phyloP scores from a whole-genome alignment of 805 yeast genomes.

The Candida ascalaphidarum region DNA sequence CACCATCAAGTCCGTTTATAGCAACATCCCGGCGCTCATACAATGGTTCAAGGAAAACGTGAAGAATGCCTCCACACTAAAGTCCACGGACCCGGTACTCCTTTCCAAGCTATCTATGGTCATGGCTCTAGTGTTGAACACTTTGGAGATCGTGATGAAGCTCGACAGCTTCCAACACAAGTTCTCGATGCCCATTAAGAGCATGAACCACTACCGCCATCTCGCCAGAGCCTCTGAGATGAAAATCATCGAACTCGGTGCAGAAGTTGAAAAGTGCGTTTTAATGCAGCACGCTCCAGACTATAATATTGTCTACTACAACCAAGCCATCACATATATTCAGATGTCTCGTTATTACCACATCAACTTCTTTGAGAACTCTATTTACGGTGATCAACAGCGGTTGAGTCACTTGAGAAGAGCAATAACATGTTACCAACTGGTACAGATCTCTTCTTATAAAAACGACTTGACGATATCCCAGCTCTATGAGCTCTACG shows the following conservation, averaged over 20 bases:
- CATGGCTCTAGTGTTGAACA: conserved; percentile 16
- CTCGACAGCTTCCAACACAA: conserved; percentile 5
- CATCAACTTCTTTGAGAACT: conserved; percentile 1
- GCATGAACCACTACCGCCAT: conserved; percentile 12
- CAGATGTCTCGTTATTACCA: conserved; percentile 24
- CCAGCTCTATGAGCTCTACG: conserved; percentile 23
- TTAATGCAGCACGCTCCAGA: too few species aligned
- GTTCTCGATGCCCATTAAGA: conserved; percentile 9
- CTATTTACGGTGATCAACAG: conserved; percentile 18
- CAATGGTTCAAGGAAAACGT: too few species aligned
- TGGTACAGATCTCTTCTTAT: conserved; percentile 15
- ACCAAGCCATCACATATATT: conserved; percentile 16
- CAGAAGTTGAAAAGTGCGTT: conserved; percentile 14
- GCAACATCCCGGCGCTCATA: too few species aligned
- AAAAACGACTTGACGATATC: conserved; percentile 10
- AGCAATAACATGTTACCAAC: conserved; percentile 22
- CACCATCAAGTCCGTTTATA: too few species aligned
- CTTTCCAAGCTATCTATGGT: conserved; percentile 18
- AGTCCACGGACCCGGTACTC: conserved; percentile 13
- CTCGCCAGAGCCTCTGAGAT: conserved; percentile 16
- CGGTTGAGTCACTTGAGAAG: conserved; percentile 18
- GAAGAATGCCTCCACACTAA: too few species aligned
- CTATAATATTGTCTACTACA: conserved; percentile 24
- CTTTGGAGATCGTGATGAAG: conserved; percentile 21
- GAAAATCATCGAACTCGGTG: conserved; percentile 19